phyloP scores from a whole-genome alignment of 345 rosid species.

The Syzygium aromaticum region DNA sequence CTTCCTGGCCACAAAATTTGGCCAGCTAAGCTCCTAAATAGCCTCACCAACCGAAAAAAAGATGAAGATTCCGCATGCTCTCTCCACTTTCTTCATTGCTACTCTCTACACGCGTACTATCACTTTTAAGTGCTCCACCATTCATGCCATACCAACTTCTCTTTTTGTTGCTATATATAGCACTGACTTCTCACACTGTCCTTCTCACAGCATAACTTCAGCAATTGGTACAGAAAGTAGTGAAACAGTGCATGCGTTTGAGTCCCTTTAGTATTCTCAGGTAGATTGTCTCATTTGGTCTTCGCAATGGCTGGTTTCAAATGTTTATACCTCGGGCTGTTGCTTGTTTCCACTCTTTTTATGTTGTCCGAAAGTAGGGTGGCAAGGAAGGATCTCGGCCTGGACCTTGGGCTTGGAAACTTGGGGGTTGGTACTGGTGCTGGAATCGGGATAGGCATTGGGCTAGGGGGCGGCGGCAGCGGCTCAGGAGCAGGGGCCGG shows the following conservation, averaged over 20 bases:
- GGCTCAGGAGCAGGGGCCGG: slow-evolving; percentile 14
- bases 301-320: slow-evolving; percentile 9
- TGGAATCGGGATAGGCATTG: slow-evolving; percentile 28
- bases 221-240: background rate
- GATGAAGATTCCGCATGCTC: background rate
- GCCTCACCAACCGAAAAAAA: background rate
- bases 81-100: background rate
- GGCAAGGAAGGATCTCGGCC: slow-evolving; percentile 43
- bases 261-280: background rate
- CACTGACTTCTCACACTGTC: background rate
- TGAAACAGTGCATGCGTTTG: background rate
- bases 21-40: background rate
- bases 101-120: background rate
- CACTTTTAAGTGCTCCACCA: background rate
- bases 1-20: background rate
- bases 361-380: slow-evolving; percentile 25
- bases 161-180: background rate
- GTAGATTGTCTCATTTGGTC: slow-evolving; percentile 2
- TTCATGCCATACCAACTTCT: background rate
- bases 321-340: slow-evolving; percentile 4
- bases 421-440: slow-evolving; percentile 33
- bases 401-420: slow-evolving; percentile 30
- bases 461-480: slow-evolving; percentile 21
- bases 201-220: background rate
- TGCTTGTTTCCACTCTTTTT: background rate